Conservation (phyloP, 2,329 filamentous ascomycete species). For the Blastomyces silverae region DNA sequence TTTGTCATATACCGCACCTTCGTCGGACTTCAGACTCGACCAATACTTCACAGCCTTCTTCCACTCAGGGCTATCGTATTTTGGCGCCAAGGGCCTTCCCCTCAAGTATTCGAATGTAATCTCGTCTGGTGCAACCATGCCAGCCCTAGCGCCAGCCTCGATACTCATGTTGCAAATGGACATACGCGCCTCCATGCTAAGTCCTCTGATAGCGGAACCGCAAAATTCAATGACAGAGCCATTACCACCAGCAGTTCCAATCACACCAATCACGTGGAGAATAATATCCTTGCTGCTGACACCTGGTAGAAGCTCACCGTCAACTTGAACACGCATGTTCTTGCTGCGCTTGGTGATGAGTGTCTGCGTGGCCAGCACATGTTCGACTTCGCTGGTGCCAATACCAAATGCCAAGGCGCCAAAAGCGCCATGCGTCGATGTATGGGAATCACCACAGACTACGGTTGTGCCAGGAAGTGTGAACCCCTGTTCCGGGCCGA, state of each 20-base stretch:
- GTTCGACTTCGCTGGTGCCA: slow-evolving; percentile 96
- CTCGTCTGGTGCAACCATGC: slow-evolving; percentile 94
- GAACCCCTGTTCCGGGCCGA: slow-evolving; percentile 97
- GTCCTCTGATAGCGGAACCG: slow-evolving; percentile 77
- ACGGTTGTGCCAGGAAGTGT: slow-evolving; percentile 94
- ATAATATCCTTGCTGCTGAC: slow-evolving; percentile 96
- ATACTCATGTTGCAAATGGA: slow-evolving; percentile 99
- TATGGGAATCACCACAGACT: slow-evolving; percentile 96
- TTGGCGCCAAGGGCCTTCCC: slow-evolving; percentile 79
- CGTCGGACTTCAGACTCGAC: slow-evolving; percentile 76
- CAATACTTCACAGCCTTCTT: slow-evolving; percentile 82
- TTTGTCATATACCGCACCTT: slow-evolving; percentile 81
- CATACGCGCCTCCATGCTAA: slow-evolving; percentile 98
- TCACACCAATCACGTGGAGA: slow-evolving; percentile 83
- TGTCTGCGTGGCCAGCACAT: slow-evolving; percentile 93
- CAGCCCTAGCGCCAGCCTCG: slow-evolving; percentile 87
- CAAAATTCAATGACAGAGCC: slow-evolving; percentile 96
- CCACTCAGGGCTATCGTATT: slow-evolving; percentile 79
- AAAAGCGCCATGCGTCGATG: slow-evolving; percentile 95
- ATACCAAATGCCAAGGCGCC: slow-evolving; percentile 94
- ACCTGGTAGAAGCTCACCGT: slow-evolving; percentile 80
- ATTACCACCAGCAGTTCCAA: slow-evolving; percentile 91
- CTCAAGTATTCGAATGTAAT: slow-evolving; percentile 93
- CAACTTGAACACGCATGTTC: slow-evolving; percentile 96
- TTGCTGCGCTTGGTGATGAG: slow-evolving; percentile 92